Conservation (phyloP, 192 early-diverging fungal genomes). For the Backusella tarrabulga region DNA sequence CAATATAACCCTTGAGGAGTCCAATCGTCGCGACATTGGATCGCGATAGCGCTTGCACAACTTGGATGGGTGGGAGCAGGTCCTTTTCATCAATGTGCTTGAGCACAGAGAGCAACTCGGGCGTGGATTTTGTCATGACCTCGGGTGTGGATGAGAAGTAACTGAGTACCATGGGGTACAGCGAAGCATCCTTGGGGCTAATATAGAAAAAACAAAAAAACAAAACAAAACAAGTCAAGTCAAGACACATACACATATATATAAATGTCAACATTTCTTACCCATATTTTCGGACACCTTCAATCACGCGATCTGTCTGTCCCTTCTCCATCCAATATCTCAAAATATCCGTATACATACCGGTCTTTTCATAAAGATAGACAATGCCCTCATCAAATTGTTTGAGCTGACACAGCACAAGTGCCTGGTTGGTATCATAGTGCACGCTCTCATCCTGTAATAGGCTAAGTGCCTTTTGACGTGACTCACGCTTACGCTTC, state of each 20-base stretch:
- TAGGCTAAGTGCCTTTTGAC: constrained; percentile 67
- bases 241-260: not conserved
- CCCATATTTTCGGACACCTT: constrained; percentile 63
- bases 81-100: constrained; percentile 83
- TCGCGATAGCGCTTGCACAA: constrained; percentile 81
- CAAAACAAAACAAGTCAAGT: not conserved
- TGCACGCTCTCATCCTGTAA: constrained; percentile 65
- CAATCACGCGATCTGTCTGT: constrained; percentile 62
- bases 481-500: constrained; percentile 22
- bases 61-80: constrained; percentile 86
- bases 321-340: constrained; percentile 73
- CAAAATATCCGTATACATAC: constrained; percentile 71
- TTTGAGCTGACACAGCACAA: constrained; percentile 86
- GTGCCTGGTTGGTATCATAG: constrained; percentile 90
- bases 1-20: constrained; percentile 83
- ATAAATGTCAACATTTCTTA: constrained; percentile 12
- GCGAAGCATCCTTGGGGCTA: constrained; percentile 60
- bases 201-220: too few species aligned
- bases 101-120: constrained; percentile 66
- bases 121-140: constrained; percentile 52
- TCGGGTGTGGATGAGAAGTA: constrained; percentile 73
- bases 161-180: constrained; percentile 68
- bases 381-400: constrained; percentile 84
- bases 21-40: constrained; percentile 84
- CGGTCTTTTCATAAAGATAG: constrained; percentile 84